phyloP scores from a whole-genome alignment of 306 rosid species.

The Pueraria montana region DNA sequence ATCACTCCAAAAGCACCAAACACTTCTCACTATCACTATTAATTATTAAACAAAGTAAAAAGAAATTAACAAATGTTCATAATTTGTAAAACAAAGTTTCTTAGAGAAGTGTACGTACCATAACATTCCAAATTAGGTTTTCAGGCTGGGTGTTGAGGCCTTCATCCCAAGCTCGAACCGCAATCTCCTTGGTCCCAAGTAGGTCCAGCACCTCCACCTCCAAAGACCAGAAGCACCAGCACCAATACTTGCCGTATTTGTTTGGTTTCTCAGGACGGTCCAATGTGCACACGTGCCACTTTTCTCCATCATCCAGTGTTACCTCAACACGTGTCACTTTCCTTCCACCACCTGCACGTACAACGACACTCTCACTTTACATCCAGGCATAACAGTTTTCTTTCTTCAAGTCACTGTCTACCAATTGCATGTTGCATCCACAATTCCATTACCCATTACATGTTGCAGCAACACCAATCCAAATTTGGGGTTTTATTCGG shows the following conservation, averaged over 20 bases:
- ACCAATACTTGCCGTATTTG: conserved; percentile 89
- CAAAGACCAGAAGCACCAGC: conserved; percentile 96
- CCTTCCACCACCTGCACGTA: conserved; percentile 80
- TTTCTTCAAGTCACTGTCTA: not conserved
- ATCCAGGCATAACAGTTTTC: not conserved
- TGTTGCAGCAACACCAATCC: not conserved
- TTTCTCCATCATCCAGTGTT: conserved; percentile 80
- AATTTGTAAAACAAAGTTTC: not conserved
- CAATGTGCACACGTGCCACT: conserved; percentile 70
- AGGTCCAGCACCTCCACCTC: conserved; percentile 83
- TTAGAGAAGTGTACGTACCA: conserved; percentile 67
- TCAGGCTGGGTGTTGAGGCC: conserved; percentile 88
- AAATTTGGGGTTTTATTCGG: not conserved
- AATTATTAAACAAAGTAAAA: too few species aligned
- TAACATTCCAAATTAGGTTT: conserved; percentile 91
- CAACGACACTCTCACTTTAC: not conserved
- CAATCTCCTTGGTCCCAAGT: conserved; percentile 77
- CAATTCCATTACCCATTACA: not conserved
- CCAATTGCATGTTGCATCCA: not conserved
- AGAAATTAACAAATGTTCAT: not conserved
- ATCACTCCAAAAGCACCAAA: not conserved
- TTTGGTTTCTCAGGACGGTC: conserved; percentile 73
- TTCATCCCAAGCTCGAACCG: conserved; percentile 94
- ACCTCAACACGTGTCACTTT: conserved; percentile 93
- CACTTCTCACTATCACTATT: too few species aligned